Base-by-base conservation (phyloP, 371 early-diverging fungal genomes). In the Circinella minor region DNA sequence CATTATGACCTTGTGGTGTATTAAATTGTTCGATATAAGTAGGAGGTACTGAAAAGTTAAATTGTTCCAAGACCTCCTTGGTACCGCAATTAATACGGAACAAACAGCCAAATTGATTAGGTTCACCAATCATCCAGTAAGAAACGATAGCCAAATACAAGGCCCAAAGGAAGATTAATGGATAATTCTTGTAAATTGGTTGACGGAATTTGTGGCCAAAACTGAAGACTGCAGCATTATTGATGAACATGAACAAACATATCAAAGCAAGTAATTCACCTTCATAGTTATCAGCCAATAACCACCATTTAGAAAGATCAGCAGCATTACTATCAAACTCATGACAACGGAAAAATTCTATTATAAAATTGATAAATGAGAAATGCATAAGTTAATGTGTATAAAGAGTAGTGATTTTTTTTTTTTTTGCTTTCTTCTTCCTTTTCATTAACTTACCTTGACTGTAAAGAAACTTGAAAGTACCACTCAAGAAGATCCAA, bases 21-120 rank as follows among this genome's bases (percentile, higher is more conserved):
- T 91, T 88, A 73, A 89, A 93, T 11, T 66, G 74, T 65, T 77
- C 79, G 51, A 92, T 89, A 43, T 79, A 59, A 63, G 84, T 85
- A n/a, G 71, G 67, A 37, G 87, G 87, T 20, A 62, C 27, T 20
- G 83, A 78, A 57, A 84, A 89, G 7, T 90, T 89, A 17, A 84
- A 70, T 54, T 73, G 71, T n/a, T 74, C 82, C 36, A 87, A 71
- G 5, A 69, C 78, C 1, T 77, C 63, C 7, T 83, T 57, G 9
- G 88, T 79, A 51, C 94, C 94, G 73, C 94, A 94, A 78, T 94
- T 93, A 75, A 93, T 73, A 71, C 89, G 88, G 88, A 92, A 93
- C 54, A 86, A 63, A 73, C 94, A 93, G 17, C 85, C 78, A 63
- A 92, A 76, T n/a, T 83, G 73, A 79, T 92, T 93, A 37, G 94